A percentile compares a stretch with the other conserved stretches of the same genome.
phyloP scores from a whole-genome alignment of 768 basidiomycete genomes.

The Boletus insuetus region DNA sequence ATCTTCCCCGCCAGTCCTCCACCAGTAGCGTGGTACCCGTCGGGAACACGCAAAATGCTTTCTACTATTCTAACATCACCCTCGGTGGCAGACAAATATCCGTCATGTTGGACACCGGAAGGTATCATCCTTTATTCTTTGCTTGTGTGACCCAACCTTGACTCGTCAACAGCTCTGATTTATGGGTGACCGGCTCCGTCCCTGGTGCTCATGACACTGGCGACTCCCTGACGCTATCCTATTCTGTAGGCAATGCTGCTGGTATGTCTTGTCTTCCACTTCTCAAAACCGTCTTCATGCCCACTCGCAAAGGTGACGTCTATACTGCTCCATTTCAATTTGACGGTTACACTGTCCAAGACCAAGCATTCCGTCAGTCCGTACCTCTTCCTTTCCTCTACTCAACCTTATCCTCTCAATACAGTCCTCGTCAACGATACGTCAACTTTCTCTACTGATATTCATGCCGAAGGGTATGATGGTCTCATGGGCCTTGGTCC shows the following conservation, averaged over 20 bases:
- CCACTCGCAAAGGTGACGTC: slow-evolving; percentile 46
- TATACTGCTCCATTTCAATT: slow-evolving; percentile 51
- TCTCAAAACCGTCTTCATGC: neutral
- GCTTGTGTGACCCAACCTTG: neutral
- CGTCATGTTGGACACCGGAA: slow-evolving; percentile 77
- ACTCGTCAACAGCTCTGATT: slow-evolving; percentile 53
- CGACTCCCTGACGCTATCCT: slow-evolving; percentile 51
- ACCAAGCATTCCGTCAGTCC: slow-evolving; percentile 66
- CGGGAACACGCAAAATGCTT: slow-evolving; percentile 64
- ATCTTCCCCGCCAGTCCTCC: slow-evolving; percentile 26
- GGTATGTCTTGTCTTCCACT: slow-evolving; percentile 38
- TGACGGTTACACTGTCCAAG: slow-evolving; percentile 52
- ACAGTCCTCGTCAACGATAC: slow-evolving; percentile 64
- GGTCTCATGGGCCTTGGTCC: slow-evolving; percentile 81
- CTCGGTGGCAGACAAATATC: slow-evolving; percentile 55
- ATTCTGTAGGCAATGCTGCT: slow-evolving; percentile 65
- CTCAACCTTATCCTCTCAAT: neutral
- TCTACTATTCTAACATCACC: slow-evolving; percentile 72
- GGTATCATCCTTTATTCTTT: slow-evolving; percentile 37
- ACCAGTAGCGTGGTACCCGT: slow-evolving; percentile 39
- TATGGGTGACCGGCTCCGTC: slow-evolving; percentile 62
- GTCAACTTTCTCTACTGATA: slow-evolving; percentile 60
- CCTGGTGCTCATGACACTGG: slow-evolving; percentile 56
- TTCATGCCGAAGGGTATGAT: slow-evolving; percentile 58
- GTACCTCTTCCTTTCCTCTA: neutral